These are phyloP conservation scores for Rubroboletus satanas DNA, from an alignment of 768 basidiomycete genomes.

Conservation along the genomic window DNA sequence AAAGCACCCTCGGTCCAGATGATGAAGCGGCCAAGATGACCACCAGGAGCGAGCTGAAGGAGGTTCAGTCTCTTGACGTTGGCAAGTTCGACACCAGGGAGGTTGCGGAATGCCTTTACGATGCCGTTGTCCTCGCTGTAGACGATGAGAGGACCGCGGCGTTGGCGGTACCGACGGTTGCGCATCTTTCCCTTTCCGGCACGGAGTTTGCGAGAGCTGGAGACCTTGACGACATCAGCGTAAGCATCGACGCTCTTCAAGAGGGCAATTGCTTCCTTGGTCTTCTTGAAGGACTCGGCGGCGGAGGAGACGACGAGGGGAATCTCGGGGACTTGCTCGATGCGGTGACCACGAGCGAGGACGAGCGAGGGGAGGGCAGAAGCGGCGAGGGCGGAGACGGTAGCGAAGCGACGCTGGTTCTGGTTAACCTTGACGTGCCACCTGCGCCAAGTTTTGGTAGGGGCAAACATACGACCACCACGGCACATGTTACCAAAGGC, in stretches of 20 bases:
- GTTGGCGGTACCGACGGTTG: slow-evolving; percentile 94
- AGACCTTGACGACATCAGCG: slow-evolving; percentile 92
- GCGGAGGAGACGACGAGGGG: slow-evolving; percentile 83
- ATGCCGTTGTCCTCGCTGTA: slow-evolving; percentile 98
- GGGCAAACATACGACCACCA: slow-evolving; percentile 99
- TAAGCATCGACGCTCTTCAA: slow-evolving; percentile 89
- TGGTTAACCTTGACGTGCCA: slow-evolving; percentile 99
- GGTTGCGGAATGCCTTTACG: slow-evolving; percentile 97
- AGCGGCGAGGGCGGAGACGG: slow-evolving; percentile 96
- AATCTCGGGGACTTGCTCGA: slow-evolving; percentile 95
- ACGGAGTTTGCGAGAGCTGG: slow-evolving; percentile 93
- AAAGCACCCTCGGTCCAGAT: slow-evolving; percentile 99
- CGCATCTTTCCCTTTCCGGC: slow-evolving; percentile 98
- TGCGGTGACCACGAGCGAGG: slow-evolving; percentile 97
- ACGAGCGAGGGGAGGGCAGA: slow-evolving; percentile 95
- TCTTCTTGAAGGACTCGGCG: slow-evolving; percentile 89
- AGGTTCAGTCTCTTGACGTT: slow-evolving; percentile 93
- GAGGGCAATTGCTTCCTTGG: slow-evolving; percentile 93
- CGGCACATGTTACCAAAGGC: slow-evolving; percentile 99
- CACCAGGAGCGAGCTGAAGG: slow-evolving; percentile 98
- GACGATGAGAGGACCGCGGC: slow-evolving; percentile 94
- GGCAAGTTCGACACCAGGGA: slow-evolving; percentile 96
- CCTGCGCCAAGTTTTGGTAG: slow-evolving; percentile 98
- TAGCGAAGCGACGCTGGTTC: slow-evolving; percentile 97
- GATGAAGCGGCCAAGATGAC: slow-evolving; percentile 97